Evolutionary conservation across 148 eudicot genomes (phyloP).

Genomic region (Cornus kousa): DNA sequence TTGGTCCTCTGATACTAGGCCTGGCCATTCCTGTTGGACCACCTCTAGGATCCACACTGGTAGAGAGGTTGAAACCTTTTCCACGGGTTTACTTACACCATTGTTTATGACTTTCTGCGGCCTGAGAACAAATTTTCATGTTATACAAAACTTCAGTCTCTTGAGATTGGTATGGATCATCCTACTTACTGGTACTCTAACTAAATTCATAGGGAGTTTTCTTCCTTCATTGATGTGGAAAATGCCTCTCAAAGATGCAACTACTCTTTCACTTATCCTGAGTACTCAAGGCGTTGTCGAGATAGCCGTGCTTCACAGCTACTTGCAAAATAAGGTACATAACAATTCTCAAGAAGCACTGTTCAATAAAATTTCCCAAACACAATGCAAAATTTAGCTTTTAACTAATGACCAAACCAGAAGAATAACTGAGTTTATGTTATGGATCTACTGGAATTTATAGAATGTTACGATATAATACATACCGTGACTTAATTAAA

Average conservation of each 20-base stretch:
- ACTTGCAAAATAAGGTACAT: conserved; percentile 1
- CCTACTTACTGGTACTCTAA: neutral
- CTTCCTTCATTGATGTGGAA: conserved; percentile 15
- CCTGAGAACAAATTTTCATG: conserved; percentile 10
- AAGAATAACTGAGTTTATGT: too few species aligned
- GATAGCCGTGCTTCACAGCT: neutral
- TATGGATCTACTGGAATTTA: too few species aligned
- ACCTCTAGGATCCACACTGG: conserved; percentile 29
- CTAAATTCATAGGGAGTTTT: conserved; percentile 8
- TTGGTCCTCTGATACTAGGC: conserved; percentile 29
- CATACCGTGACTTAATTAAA: too few species aligned
- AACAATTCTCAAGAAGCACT: neutral
- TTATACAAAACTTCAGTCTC: conserved; percentile 14
- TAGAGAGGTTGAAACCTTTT: conserved; percentile 17
- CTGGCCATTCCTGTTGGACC: conserved; percentile 29
- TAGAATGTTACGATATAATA: too few species aligned
- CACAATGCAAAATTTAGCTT: too few species aligned
- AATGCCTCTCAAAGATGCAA: conserved; percentile 33
- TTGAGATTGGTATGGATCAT: conserved; percentile 10
- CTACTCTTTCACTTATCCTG: conserved; percentile 22
- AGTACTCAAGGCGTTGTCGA: conserved; percentile 31
- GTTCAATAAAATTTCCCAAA: too few species aligned
- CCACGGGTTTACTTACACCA: conserved; percentile 23
- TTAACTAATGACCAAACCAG: too few species aligned
- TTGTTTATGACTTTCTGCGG: conserved; percentile 27